phyloP scores from a whole-genome alignment of 352 stramenopile species.

The Phytophthora vignae region DNA sequence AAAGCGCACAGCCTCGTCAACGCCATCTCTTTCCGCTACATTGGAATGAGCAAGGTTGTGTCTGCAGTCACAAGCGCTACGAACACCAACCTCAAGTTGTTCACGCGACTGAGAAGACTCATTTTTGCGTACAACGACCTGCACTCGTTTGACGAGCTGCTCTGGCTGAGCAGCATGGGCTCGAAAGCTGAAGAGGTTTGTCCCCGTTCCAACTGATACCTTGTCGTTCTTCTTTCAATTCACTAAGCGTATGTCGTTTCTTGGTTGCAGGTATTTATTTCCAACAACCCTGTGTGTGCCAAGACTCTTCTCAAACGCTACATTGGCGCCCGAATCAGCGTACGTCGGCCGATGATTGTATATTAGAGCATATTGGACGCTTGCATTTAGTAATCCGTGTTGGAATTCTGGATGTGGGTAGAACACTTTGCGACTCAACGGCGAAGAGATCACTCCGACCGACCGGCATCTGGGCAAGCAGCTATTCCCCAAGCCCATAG shows the following conservation, averaged over 20 bases:
- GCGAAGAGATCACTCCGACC: slow-evolving; percentile 58
- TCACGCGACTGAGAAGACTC: slow-evolving; percentile 58
- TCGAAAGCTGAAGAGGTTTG: slow-evolving; percentile 73
- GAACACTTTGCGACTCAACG: slow-evolving; percentile 73
- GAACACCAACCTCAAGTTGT: slow-evolving; percentile 66
- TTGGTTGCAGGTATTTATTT: slow-evolving; percentile 66
- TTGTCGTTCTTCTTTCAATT: neutral
- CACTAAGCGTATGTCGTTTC: neutral
- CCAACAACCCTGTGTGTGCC: slow-evolving; percentile 62
- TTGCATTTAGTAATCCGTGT: neutral
- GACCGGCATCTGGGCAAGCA: slow-evolving; percentile 61
- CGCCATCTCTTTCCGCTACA: slow-evolving; percentile 72
- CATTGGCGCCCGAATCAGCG: slow-evolving; percentile 55
- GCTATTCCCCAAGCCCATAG: slow-evolving; percentile 58
- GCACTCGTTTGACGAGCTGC: slow-evolving; percentile 65
- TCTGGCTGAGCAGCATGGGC: slow-evolving; percentile 61
- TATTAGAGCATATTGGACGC: neutral
- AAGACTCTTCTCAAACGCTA: slow-evolving; percentile 66
- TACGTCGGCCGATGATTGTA: slow-evolving; percentile 30
- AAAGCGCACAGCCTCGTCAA: slow-evolving; percentile 66
- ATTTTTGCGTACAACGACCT: slow-evolving; percentile 80
- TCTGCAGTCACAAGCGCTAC: slow-evolving; percentile 38
- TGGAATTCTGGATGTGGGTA: slow-evolving; percentile 4
- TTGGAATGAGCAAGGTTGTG: slow-evolving; percentile 55
- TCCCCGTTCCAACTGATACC: neutral